phyloP scores from a whole-genome alignment of 1,284 basidiomycete genomes.

The Tilletia caries region DNA sequence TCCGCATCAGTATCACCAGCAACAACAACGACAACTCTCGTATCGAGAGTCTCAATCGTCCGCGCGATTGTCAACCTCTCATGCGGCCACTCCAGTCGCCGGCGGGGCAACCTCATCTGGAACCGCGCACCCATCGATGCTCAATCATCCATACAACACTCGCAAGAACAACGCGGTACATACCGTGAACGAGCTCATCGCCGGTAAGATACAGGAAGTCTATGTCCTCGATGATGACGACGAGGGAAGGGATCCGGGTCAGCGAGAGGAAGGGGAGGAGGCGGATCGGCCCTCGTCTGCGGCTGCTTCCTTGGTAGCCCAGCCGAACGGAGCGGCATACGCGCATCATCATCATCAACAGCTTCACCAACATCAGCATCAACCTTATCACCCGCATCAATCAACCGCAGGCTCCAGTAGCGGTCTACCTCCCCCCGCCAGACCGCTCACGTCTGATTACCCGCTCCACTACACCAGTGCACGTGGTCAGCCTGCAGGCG shows the following conservation, averaged over 20 bases:
- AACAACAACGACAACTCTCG: no score
- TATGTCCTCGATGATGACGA: conserved; percentile 40
- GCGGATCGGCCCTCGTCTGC: background rate
- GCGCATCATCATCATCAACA: conserved; percentile 23
- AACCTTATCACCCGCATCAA: conserved; percentile 13
- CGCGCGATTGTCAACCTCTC: background rate
- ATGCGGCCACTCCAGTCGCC: background rate
- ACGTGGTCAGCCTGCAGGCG: background rate
- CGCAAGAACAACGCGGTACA: conserved; percentile 20
- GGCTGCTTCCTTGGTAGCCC: background rate
- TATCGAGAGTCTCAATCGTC: background rate
- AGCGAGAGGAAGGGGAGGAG: background rate
- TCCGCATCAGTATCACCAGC: no score
- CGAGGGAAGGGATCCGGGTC: conserved; percentile 6
- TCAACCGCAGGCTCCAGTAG: conserved; percentile 18
- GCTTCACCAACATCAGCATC: conserved; percentile 21
- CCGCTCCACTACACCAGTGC: background rate
- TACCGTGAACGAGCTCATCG: conserved; percentile 41
- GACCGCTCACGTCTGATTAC: background rate
- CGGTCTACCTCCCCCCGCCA: background rate
- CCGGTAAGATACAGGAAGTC: conserved; percentile 41
- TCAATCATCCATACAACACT: conserved; percentile 6
- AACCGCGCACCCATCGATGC: background rate
- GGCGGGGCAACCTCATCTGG: background rate
- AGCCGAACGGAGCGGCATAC: background rate